Base-by-base conservation (phyloP, 2,329 filamentous ascomycete genomes). In the Botrytis squamosa region DNA sequence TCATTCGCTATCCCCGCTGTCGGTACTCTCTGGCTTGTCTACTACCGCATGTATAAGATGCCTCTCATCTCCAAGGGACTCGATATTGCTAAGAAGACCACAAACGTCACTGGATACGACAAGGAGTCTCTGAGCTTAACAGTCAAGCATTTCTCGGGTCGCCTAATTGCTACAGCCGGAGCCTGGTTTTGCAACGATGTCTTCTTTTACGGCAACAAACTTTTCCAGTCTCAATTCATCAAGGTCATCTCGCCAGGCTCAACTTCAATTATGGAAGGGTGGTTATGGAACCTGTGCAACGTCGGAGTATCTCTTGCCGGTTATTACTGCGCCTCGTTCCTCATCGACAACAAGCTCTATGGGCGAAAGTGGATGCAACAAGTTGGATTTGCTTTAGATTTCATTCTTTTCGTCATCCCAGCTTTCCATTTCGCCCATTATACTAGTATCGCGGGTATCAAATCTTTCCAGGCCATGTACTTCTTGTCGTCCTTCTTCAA, bases 181-280 rank as follows among this genome's bases (percentile, higher is more conserved):
- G 89, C 91, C 52, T 98, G 95, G 95, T 98, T 95, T 84, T 93
- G 91, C 85, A 98, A 98, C 83, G 95, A 98, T 81, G 92, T 98
- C 77, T 98, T 98, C 88, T 98, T 98, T 87, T 98, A 98, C 85
- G 95, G 95, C 79, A 98, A 97, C 91, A 98, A 97, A 88, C 91
- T 98, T 71, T 98, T 98, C 88, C 95, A 97, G 85, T 89, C 88
- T 76, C 89, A 95, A 81, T 98, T 98, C 85, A 97, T 98, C 84
- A 86, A 85, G 46, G 92, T 96, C 81, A 91, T 98, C 78, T 92
- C 91, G 72, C 87, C 90, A 71, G 84, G 88, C 77, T 88, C 89
- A 76, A 84, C 86, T 52, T 74, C 71, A 25, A 89, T 98, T 82
- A 92, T 97, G 89, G 91, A 91, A 49, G 91, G 88, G 75, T 98